Conservation (phyloP, 1,139 yeast species). For the Lodderomyces jiufengensis region DNA sequence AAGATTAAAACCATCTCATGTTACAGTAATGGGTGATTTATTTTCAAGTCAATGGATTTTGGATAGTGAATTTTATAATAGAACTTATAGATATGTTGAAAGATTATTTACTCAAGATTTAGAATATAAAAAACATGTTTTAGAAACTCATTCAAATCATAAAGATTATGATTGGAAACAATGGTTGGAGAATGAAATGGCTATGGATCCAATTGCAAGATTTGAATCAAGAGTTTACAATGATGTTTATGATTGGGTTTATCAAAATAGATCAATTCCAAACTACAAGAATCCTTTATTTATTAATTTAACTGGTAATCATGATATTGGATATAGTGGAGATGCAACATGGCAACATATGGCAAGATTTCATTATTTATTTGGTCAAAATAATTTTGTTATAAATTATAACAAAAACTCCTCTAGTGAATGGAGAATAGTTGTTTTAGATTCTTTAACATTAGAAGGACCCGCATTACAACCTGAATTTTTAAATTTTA, state of each 20-base stretch:
- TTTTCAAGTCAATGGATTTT: conserved; percentile 95
- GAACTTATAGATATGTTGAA: conserved; percentile 69
- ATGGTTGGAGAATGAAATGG: conserved; percentile 39
- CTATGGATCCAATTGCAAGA: conserved; percentile 38
- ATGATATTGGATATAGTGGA: conserved; percentile 93
- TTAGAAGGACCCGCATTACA: conserved; percentile 90
- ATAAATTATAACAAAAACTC: conserved; percentile 62
- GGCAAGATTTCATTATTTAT: conserved; percentile 67
- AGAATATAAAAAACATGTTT: conserved; percentile 45
- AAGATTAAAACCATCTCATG: conserved; percentile 70
- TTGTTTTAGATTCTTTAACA: conserved; percentile 77
- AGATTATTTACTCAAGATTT: conserved; percentile 59
- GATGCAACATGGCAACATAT: conserved; percentile 92
- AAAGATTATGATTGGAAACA: conserved; percentile 53
- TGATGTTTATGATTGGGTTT: conserved; percentile 66
- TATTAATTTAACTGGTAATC: conserved; percentile 88
- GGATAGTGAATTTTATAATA: conserved; percentile 76
- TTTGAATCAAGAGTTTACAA: conserved; percentile 50
- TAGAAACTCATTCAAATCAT: conserved; percentile 46
- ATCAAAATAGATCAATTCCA: conserved; percentile 30
- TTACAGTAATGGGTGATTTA: conserved; percentile 88
- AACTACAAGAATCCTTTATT: conserved; percentile 51
- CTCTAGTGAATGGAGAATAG: conserved; percentile 74
- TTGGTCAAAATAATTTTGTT: conserved; percentile 84
- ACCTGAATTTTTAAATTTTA: conserved; percentile 59